Evolutionary conservation across 169 alveolate species (phyloP).

Genomic region (Theileria luwenshuni): DNA sequence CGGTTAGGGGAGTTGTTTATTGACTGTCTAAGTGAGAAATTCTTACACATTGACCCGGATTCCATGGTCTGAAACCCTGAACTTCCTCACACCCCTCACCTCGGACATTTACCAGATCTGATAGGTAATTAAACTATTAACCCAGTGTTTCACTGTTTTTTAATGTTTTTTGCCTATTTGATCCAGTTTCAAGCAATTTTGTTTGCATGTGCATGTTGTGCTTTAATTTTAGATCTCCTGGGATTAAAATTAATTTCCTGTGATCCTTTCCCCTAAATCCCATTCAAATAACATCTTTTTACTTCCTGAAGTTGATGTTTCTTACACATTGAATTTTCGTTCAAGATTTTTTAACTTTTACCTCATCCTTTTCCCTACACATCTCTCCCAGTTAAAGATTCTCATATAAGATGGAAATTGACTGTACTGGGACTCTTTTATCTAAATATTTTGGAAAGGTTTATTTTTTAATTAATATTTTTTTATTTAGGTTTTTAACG

Average conservation of each 20-base stretch:
- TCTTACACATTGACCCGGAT: no score
- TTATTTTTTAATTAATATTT: background rate
- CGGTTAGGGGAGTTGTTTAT: no score
- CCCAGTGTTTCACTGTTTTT: no score
- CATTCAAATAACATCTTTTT: background rate
- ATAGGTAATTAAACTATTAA: no score
- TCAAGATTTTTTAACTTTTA: background rate
- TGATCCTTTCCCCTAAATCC: background rate
- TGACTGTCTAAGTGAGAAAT: no score
- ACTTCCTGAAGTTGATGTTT: background rate
- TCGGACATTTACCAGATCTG: no score
- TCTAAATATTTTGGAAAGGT: constrained; percentile 31
- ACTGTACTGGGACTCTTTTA: constrained; percentile 28
- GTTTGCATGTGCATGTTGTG: constrained; percentile 18
- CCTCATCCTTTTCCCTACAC: background rate
- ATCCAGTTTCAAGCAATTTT: no score
- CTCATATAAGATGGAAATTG: constrained; percentile 25
- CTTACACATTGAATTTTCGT: background rate
- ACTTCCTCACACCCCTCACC: no score
- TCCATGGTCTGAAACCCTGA: no score
- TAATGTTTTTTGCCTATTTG: no score
- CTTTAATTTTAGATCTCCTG: background rate
- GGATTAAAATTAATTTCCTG: background rate
- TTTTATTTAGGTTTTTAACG: background rate
- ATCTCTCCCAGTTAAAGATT: background rate